Percentiles rank a stretch among this genome's conserved stretches.
Conservation (phyloP, 2,329 filamentous ascomycete species). For the Teratosphaeria epicoccoides region DNA sequence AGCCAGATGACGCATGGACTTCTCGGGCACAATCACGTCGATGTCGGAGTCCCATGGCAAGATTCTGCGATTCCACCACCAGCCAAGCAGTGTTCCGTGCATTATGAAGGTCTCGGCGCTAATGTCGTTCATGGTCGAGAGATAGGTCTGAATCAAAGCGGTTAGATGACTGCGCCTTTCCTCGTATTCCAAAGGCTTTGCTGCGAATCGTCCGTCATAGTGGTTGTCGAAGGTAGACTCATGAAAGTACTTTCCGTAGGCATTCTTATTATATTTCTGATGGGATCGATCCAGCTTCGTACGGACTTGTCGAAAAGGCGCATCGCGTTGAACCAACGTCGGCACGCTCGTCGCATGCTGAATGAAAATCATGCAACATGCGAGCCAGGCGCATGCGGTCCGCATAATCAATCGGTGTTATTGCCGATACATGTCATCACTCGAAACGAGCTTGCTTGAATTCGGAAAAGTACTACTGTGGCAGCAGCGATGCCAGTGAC, state of each 20-base stretch:
- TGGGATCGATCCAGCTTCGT: slow-evolving; percentile 31
- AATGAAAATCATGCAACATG: background rate
- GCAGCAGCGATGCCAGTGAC: background rate
- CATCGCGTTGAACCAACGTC: slow-evolving; percentile 18
- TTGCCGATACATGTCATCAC: background rate
- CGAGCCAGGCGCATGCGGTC: background rate
- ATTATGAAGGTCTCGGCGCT: slow-evolving; percentile 53
- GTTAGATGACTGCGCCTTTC: slow-evolving; percentile 41
- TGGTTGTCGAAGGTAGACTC: slow-evolving; percentile 43
- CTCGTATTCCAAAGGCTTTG: slow-evolving; percentile 31
- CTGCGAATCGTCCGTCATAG: slow-evolving; percentile 48
- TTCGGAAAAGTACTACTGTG: too few species aligned
- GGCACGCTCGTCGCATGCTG: background rate
- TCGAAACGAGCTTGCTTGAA: background rate
- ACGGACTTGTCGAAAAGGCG: slow-evolving; percentile 35
- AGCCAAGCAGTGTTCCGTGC: slow-evolving; percentile 50
- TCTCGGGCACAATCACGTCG: slow-evolving; percentile 48
- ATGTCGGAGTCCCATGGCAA: slow-evolving; percentile 54
- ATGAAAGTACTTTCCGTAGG: slow-evolving; percentile 42
- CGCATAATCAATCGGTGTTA: background rate
- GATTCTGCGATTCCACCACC: slow-evolving; percentile 53
- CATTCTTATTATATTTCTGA: slow-evolving; percentile 21
- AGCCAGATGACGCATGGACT: slow-evolving; percentile 45
- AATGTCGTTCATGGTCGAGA: slow-evolving; percentile 46
- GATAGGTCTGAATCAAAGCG: slow-evolving; percentile 45